A percentile compares a stretch with the other conserved stretches of the same genome.
Evolutionary conservation across 768 basidiomycete genomes (phyloP).

Genomic region (Tricholoma flavovirens): DNA sequence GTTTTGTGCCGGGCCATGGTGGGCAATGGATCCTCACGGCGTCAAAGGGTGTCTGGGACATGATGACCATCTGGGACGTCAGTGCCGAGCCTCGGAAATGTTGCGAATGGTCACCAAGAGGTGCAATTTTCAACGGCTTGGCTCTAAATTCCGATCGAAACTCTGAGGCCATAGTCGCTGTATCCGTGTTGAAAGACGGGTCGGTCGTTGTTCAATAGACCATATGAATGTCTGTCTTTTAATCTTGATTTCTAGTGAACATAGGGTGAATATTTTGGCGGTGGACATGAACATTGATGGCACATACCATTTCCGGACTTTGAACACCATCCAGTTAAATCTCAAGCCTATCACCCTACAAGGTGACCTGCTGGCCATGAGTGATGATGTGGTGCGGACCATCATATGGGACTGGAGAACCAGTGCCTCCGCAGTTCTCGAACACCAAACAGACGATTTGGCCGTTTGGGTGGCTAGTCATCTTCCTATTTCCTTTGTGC

Average conservation of each 20-base stretch:
- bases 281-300: constrained; percentile 11
- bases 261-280: constrained; percentile 29
- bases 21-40: constrained; percentile 45
- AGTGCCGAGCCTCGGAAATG: constrained; percentile 22
- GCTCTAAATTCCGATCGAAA: constrained; percentile 40
- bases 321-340: constrained; percentile 31
- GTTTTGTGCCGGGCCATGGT: constrained; percentile 42
- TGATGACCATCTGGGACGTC: constrained; percentile 47
- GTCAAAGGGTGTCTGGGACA: constrained; percentile 58
- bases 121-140: constrained; percentile 47
- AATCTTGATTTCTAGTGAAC: constrained; percentile 18
- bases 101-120: constrained; percentile 50
- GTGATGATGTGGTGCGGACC: constrained; percentile 46
- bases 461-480: constrained; percentile 26
- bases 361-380: constrained; percentile 49
- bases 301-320: constrained; percentile 22
- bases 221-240: constrained; percentile 14
- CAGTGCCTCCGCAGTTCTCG: constrained; percentile 40
- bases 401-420: constrained; percentile 53
- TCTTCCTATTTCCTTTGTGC: neutral
- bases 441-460: constrained; percentile 26
- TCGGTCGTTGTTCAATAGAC: constrained; percentile 24
- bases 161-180: constrained; percentile 44
- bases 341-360: constrained; percentile 43
- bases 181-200: constrained; percentile 44